Evolutionary conservation across 208 protist species (phyloP).

Genomic region (Crithidia brevicula): DNA sequence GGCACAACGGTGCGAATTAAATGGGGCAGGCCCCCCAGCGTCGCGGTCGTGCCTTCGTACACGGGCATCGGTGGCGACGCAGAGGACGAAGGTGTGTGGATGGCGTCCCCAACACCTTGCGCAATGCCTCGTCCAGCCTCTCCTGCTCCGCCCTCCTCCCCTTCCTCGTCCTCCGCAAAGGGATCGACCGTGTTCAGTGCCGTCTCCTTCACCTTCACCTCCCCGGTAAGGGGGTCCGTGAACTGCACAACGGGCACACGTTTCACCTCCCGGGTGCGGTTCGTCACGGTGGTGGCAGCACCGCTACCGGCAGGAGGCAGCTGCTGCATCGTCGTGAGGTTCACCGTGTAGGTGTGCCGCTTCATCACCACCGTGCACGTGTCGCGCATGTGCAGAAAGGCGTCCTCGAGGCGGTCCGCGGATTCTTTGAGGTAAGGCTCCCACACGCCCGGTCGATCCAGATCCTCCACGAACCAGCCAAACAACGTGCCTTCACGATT

Average conservation of each 20-base stretch:
- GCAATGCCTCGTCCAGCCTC: conserved; percentile 1
- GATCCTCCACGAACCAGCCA: conserved; percentile 77
- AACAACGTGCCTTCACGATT: conserved; percentile 22
- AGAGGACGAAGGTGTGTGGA: neutral
- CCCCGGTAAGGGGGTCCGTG: conserved; percentile 35
- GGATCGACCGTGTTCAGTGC: conserved; percentile 38
- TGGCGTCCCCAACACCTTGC: conserved; percentile 12
- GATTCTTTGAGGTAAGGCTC: conserved; percentile 62
- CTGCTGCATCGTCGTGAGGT: conserved; percentile 66
- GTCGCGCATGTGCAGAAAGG: conserved; percentile 34
- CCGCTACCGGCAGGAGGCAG: conserved; percentile 4
- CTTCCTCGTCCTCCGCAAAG: conserved; percentile 40
- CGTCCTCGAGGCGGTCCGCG: conserved; percentile 58
- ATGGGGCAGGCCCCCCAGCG: conserved; percentile 19
- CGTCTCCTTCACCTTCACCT: conserved; percentile 28
- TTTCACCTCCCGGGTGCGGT: conserved; percentile 52
- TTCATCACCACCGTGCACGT: conserved; percentile 62
- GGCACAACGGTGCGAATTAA: conserved; percentile 33
- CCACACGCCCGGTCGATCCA: conserved; percentile 58
- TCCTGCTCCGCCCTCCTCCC: neutral
- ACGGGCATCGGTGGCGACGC: neutral
- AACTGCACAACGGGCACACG: conserved; percentile 43
- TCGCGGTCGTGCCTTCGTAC: conserved; percentile 2
- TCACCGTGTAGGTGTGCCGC: conserved; percentile 66
- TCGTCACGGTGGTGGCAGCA: neutral